phyloP scores from a whole-genome alignment of 352 stramenopile genomes.

The Pythium dissimile region DNA sequence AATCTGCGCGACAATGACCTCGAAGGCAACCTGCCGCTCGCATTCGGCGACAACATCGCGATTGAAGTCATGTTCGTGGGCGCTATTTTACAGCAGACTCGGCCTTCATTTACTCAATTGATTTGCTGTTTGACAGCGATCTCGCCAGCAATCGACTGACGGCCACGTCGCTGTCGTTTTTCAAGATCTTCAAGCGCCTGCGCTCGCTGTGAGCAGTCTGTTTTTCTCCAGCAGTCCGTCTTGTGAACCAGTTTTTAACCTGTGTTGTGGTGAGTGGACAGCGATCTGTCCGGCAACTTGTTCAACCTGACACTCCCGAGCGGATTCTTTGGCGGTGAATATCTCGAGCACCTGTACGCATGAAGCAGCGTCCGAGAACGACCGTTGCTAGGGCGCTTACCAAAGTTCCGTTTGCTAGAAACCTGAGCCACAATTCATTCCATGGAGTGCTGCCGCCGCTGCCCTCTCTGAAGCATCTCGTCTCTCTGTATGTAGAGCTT shows the following conservation, averaged over 20 bases:
- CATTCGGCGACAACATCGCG: constrained; percentile 49
- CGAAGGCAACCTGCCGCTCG: constrained; percentile 35
- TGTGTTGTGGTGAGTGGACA: constrained; percentile 12
- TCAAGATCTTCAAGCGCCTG: constrained; percentile 21
- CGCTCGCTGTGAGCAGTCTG: constrained; percentile 15
- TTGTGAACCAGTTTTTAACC: not conserved
- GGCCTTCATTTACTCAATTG: not conserved
- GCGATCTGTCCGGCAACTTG: constrained; percentile 47
- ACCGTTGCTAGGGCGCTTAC: not conserved
- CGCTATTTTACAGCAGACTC: not conserved
- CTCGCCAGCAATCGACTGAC: constrained; percentile 17
- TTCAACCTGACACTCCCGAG: constrained; percentile 31
- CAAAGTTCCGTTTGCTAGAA: constrained; percentile 25
- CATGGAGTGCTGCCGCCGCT: constrained; percentile 31
- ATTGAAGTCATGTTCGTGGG: constrained; percentile 58
- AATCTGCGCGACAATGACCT: constrained; percentile 51
- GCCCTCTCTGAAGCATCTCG: constrained; percentile 31
- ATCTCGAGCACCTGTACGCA: constrained; percentile 50
- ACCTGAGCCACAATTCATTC: constrained; percentile 51
- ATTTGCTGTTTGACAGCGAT: constrained; percentile 5
- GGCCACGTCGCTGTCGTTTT: constrained; percentile 15
- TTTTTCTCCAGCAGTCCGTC: no score
- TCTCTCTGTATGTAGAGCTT: constrained; percentile 29
- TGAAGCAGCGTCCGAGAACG: not conserved
- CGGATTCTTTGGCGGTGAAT: constrained; percentile 42